Percentiles rank a stretch among this genome's conserved stretches.
phyloP scores from a whole-genome alignment of 495 filamentous ascomycete genomes.

The Daldinia caldariorum region DNA sequence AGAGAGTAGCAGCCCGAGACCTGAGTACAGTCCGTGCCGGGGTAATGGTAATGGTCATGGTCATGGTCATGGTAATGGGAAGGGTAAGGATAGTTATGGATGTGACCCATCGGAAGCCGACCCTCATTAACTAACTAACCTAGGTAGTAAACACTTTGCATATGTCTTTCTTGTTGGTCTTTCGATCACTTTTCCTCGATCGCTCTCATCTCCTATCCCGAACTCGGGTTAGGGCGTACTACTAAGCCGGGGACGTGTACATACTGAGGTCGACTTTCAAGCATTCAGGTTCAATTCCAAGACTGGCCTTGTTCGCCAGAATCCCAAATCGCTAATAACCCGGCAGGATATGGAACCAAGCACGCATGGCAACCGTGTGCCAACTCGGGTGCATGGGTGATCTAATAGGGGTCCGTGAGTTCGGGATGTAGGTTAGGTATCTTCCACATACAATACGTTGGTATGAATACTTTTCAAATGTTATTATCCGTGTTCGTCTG shows the following conservation, averaged over 20 bases:
- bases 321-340: conserved; percentile 21
- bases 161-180: conserved; percentile 8
- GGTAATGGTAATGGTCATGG: conserved; percentile 34
- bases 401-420: conserved; percentile 40
- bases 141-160: background rate
- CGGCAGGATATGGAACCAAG: conserved; percentile 18
- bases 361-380: conserved; percentile 36
- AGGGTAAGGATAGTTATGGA: conserved; percentile 33
- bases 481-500: conserved; percentile 25
- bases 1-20: conserved; percentile 36
- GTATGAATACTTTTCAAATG: conserved; percentile 2
- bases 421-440: conserved; percentile 21
- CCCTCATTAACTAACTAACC: conserved; percentile 2
- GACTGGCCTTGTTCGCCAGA: conserved; percentile 19
- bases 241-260: conserved; percentile 18
- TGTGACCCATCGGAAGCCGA: conserved; percentile 25
- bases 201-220: conserved; percentile 21
- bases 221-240: conserved; percentile 27
- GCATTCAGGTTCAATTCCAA: conserved; percentile 11
- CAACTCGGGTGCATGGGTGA: conserved; percentile 36
- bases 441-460: conserved; percentile 10
- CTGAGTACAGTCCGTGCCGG: conserved; percentile 27
- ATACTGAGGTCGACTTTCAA: conserved; percentile 23
- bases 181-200: conserved; percentile 20
- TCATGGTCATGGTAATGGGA: conserved; percentile 32